Conservation (phyloP, 1,284 basidiomycete genomes). For the Ustilago loliicola region DNA sequence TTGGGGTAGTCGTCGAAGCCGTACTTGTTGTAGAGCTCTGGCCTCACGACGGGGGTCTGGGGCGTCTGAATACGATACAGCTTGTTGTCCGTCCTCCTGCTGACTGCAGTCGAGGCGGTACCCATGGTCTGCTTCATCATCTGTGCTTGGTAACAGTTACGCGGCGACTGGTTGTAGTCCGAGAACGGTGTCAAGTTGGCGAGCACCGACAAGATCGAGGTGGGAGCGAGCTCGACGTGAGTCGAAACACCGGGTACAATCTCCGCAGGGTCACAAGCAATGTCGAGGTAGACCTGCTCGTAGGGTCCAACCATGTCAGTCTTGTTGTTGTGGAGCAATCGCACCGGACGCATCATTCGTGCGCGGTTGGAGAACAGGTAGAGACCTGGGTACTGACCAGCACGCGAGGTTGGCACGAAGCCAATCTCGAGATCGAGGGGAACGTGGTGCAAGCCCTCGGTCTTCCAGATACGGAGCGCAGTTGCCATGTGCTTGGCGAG, state of each 20-base stretch:
- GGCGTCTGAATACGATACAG: conserved; percentile 95
- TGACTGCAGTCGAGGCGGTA: conserved; percentile 90
- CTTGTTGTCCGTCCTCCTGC: conserved; percentile 97
- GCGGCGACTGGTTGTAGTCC: conserved; percentile 88
- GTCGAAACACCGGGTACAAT: conserved; percentile 82
- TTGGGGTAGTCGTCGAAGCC: conserved; percentile 99
- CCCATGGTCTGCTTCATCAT: conserved; percentile 99
- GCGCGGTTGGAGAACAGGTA: conserved; percentile 90
- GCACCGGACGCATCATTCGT: conserved; percentile 98
- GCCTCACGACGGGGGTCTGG: conserved; percentile 94
- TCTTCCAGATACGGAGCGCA: conserved; percentile 93
- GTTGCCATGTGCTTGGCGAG: conserved; percentile 85
- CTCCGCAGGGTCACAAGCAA: conserved; percentile 91
- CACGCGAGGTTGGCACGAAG: conserved; percentile 86
- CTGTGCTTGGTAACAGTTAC: conserved; percentile 80
- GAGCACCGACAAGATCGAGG: conserved; percentile 88
- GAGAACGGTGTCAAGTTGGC: conserved; percentile 79
- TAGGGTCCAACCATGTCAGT: conserved; percentile 95
- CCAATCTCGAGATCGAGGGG: conserved; percentile 97
- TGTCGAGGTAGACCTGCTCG: conserved; percentile 99
- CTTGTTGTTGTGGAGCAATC: conserved; percentile 85
- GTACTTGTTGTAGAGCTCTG: conserved; percentile 91
- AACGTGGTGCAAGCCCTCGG: conserved; percentile 81
- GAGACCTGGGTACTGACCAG: conserved; percentile 96
- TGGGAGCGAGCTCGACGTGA: conserved; percentile 94